phyloP scores from a whole-genome alignment of 176 grass and related monocot genomes.

The Microstegium vimineum region DNA sequence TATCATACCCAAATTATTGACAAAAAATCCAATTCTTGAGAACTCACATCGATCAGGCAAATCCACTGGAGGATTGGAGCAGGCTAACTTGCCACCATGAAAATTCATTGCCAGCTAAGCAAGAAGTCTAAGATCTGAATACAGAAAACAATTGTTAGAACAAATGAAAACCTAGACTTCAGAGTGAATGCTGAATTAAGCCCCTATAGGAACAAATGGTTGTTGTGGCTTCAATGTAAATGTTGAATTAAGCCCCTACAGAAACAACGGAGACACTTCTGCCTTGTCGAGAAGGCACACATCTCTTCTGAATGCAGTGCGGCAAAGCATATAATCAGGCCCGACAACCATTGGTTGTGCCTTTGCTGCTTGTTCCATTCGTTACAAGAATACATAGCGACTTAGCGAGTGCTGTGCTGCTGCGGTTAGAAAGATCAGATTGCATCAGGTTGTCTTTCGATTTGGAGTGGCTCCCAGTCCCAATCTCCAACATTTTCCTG shows the following conservation, averaged over 20 bases:
- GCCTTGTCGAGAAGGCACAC: slow-evolving; percentile 84
- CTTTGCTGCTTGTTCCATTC: no score
- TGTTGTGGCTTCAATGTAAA: neutral
- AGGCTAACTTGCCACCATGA: slow-evolving; percentile 57
- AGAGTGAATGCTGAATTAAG: neutral
- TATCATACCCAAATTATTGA: no score
- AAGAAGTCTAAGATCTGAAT: slow-evolving; percentile 75
- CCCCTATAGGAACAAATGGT: neutral
- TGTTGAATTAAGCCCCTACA: neutral
- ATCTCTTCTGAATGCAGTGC: slow-evolving; percentile 59
- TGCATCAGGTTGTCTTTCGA: no score
- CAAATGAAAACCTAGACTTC: neutral
- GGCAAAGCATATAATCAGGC: neutral
- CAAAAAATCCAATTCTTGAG: no score
- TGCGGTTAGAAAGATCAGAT: no score
- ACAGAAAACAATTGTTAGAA: slow-evolving; percentile 12
- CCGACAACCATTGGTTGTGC: no score
- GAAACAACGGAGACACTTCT: slow-evolving; percentile 48
- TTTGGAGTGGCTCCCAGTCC: no score
- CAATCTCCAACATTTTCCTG: no score
- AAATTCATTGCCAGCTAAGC: slow-evolving; percentile 84
- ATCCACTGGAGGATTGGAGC: no score
- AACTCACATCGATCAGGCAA: no score
- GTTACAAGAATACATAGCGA: no score
- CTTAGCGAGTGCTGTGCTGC: no score